These are phyloP conservation scores for Saksenaea oblongispora DNA, from an alignment of 371 early-diverging fungal genomes.

Conservation along the genomic window DNA sequence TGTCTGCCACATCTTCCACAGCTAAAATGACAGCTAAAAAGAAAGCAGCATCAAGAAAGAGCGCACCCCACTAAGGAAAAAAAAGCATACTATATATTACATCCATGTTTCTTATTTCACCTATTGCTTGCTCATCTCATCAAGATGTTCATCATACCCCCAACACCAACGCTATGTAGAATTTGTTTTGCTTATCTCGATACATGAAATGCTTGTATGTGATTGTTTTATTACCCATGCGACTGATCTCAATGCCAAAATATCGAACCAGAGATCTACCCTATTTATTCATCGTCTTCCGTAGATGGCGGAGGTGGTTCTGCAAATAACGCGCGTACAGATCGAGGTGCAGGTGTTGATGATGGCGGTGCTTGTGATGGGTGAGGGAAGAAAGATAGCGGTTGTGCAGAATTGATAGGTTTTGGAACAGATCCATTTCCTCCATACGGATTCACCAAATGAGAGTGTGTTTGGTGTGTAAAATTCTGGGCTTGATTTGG, in stretches of 20 bases:
- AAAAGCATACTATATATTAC: not conserved
- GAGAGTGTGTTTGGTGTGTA: not conserved
- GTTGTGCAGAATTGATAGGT: not conserved
- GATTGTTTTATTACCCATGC: not conserved
- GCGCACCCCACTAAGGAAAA: not conserved
- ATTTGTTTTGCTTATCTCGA: not conserved
- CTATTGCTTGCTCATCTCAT: not conserved
- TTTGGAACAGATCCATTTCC: not conserved
- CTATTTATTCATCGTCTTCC: not conserved
- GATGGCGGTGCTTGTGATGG: constrained; percentile 4
- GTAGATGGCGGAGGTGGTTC: constrained; percentile 8
- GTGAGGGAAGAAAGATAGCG: not conserved
- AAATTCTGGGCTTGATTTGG: not conserved
- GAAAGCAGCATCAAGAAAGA: not conserved
- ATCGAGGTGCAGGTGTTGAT: not conserved
- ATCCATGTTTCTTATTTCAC: not conserved
- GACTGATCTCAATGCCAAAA: not conserved
- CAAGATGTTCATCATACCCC: constrained; percentile 6
- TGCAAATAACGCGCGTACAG: constrained; percentile 5
- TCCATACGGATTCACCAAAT: not conserved
- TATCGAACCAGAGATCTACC: not conserved
- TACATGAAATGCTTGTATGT: not conserved
- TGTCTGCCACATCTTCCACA: not conserved
- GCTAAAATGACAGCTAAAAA: not conserved
- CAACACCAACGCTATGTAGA: not conserved